These are phyloP conservation scores for Plasmopara halstedii DNA, from an alignment of 352 stramenopile genomes.

Conservation along the genomic window DNA sequence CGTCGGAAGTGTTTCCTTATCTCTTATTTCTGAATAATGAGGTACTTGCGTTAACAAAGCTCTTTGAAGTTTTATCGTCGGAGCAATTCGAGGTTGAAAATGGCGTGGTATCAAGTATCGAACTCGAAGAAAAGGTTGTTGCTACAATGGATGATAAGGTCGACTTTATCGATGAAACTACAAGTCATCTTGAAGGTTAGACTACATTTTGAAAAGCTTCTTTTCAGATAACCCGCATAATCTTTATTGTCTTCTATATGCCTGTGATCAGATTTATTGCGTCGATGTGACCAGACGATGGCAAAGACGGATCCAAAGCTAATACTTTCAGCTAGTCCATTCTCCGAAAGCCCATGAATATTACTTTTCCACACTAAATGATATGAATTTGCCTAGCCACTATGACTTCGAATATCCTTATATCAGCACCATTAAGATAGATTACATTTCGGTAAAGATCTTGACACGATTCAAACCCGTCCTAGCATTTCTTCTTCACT, in stretches of 20 bases:
- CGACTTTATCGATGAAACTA: conserved; percentile 18
- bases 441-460: too few relatives aligned
- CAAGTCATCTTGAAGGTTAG: conserved; percentile 17
- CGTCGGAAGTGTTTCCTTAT: conserved; percentile 23
- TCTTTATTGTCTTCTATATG: too few relatives aligned
- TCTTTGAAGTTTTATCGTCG: conserved; percentile 11
- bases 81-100: not conserved
- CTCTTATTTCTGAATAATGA: conserved; percentile 52
- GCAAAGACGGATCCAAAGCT: conserved; percentile 5
- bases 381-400: not conserved
- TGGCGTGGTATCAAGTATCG: not conserved
- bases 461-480: conserved; percentile 30
- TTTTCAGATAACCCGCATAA: too few relatives aligned
- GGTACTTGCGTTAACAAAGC: conserved; percentile 31
- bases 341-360: not conserved
- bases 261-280: conserved; percentile 22
- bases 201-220: not conserved
- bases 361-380: conserved; percentile 3
- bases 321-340: conserved; percentile 11
- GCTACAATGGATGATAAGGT: conserved; percentile 5
- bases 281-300: conserved; percentile 14
- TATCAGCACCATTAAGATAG: conserved; percentile 17
- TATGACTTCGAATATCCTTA: conserved; percentile 4
- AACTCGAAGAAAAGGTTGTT: not conserved
- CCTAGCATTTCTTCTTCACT: conserved; percentile 58